Conservation (phyloP, 768 basidiomycete species). For the Boletus sp. region DNA sequence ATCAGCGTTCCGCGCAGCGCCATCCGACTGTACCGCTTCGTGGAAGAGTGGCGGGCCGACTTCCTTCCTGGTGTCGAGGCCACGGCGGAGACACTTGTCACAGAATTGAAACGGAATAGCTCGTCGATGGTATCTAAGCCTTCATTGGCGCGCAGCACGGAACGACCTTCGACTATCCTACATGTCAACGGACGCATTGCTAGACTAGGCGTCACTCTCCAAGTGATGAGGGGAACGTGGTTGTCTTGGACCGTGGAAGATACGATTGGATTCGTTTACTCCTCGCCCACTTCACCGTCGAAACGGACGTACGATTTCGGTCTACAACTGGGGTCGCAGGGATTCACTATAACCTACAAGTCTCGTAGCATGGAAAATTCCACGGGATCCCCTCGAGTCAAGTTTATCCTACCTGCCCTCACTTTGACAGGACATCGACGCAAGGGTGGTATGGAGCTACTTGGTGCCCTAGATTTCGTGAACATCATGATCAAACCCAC, state of each 20-base stretch:
- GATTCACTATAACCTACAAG: constrained; percentile 54
- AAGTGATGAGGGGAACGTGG: constrained; percentile 89
- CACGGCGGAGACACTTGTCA: constrained; percentile 59
- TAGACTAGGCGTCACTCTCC: constrained; percentile 59
- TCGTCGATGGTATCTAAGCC: constrained; percentile 32
- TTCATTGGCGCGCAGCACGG: constrained; percentile 22
- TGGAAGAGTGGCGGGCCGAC: constrained; percentile 80
- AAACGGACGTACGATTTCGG: constrained; percentile 51
- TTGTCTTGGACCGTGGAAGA: constrained; percentile 67
- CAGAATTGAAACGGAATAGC: constrained; percentile 52
- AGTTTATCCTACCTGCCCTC: constrained; percentile 62
- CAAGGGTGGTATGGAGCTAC: constrained; percentile 41
- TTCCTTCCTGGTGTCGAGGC: constrained; percentile 74
- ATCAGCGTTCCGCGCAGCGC: constrained; percentile 77
- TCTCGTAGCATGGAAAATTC: constrained; percentile 34
- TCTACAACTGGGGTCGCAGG: constrained; percentile 58
- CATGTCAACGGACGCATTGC: constrained; percentile 53
- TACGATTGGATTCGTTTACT: constrained; percentile 45
- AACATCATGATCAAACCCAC: constrained; percentile 73
- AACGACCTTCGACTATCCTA: constrained; percentile 24
- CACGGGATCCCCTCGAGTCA: constrained; percentile 48
- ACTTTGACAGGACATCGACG: constrained; percentile 61
- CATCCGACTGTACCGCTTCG: constrained; percentile 70
- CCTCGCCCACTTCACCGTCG: constrained; percentile 31
- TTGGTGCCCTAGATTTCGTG: constrained; percentile 65